These are phyloP conservation scores for Ocimum tenuiflorum DNA, from an alignment of 257 asterid genomes.

Conservation along the genomic window DNA sequence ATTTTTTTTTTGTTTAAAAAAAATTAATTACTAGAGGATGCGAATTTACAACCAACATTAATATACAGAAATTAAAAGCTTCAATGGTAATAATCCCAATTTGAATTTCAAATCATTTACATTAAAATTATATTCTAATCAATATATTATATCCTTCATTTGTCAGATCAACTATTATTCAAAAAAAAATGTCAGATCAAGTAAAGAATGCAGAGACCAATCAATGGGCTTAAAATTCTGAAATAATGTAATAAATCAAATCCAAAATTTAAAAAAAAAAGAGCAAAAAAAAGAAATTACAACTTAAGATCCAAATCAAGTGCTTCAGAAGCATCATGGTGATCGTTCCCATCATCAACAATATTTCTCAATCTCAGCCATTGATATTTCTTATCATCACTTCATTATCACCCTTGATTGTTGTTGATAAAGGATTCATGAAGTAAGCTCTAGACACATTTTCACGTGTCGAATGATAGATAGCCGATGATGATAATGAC, in stretches of 20 bases:
- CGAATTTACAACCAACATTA: no score
- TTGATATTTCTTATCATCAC: background rate
- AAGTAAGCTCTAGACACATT: conserved; percentile 21
- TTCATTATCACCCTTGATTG: conserved; percentile 14
- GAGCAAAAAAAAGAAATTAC: conserved; percentile 4
- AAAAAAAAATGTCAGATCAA: no score
- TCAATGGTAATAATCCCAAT: no score
- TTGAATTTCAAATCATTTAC: no score
- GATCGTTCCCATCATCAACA: background rate
- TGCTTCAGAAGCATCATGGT: conserved; percentile 22
- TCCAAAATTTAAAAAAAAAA: background rate
- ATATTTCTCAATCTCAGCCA: conserved; percentile 3
- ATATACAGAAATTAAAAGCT: no score
- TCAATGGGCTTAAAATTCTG: no score
- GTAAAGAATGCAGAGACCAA: background rate
- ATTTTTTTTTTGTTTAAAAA: no score
- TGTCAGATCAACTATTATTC: no score
- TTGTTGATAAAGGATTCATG: conserved; percentile 18
- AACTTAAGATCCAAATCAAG: conserved; percentile 46
- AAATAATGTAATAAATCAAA: background rate
- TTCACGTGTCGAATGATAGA: conserved; percentile 13
- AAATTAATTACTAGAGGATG: no score
- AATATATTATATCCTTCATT: no score
- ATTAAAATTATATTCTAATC: no score
- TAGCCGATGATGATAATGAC: conserved; percentile 8